Percentiles rank a stretch among this genome's conserved stretches.
Evolutionary conservation across 495 filamentous ascomycete species (phyloP).

Genomic region (Aspergillus bridgeri): DNA sequence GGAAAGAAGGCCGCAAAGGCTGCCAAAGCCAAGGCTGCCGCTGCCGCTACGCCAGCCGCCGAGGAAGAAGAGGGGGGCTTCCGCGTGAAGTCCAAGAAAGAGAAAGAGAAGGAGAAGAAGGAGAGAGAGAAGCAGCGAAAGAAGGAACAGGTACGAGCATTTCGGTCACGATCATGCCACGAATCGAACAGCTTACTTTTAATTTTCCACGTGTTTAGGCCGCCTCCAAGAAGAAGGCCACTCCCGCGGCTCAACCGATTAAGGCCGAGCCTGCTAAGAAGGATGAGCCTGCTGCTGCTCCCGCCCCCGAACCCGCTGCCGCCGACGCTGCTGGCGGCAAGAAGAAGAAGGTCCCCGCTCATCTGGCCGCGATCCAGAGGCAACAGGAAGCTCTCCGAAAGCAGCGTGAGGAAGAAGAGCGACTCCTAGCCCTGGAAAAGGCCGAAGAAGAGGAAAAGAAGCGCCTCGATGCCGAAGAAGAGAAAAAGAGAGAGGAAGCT

Average conservation of each 20-base stretch:
- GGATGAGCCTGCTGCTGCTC: conserved; percentile 40
- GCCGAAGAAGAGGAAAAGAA: conserved; percentile 68
- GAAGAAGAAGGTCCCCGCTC: conserved; percentile 87
- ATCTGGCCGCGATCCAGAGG: conserved; percentile 78
- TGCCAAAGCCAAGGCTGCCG: conserved; percentile 35
- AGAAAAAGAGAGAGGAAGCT: conserved; percentile 66
- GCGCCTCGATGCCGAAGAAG: conserved; percentile 68
- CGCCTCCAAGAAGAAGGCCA: conserved; percentile 60
- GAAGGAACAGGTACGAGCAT: conserved; percentile 70
- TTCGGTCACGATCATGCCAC: background rate
- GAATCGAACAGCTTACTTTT: background rate
- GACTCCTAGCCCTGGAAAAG: conserved; percentile 67
- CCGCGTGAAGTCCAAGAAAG: conserved; percentile 85
- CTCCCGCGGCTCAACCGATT: conserved; percentile 28
- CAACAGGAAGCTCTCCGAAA: conserved; percentile 81
- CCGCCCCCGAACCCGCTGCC: conserved; percentile 33
- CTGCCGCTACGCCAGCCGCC: conserved; percentile 32
- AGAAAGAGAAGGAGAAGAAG: conserved; percentile 93
- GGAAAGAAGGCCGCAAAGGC: conserved; percentile 60
- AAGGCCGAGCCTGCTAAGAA: conserved; percentile 35
- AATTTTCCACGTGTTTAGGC: conserved; percentile 44
- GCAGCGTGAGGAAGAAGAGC: conserved; percentile 73
- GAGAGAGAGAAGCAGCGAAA: conserved; percentile 91
- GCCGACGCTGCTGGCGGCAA: conserved; percentile 62
- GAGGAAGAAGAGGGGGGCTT: conserved; percentile 56